Conservation (phyloP, 2,329 filamentous ascomycete genomes). For the Penicillium psychrosexuale region DNA sequence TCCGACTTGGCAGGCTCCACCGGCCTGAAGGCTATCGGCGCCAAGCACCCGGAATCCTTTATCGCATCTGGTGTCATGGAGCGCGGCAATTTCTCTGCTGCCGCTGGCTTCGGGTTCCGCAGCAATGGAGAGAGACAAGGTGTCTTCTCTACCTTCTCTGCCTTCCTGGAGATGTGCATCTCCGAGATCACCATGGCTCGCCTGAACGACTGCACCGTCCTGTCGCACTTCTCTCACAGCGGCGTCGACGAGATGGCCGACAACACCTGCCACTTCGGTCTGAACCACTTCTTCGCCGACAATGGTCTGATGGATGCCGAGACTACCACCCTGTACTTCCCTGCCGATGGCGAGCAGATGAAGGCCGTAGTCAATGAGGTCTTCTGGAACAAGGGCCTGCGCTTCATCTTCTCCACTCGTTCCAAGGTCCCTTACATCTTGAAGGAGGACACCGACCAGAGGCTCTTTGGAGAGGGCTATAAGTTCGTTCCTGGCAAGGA, state of each 20-base stretch:
- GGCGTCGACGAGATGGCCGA: conserved; percentile 44
- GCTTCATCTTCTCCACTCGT: conserved; percentile 41
- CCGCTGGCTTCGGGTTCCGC: conserved; percentile 40
- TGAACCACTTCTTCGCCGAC: conserved; percentile 43
- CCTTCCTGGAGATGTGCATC: conserved; percentile 42
- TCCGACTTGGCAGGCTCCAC: conserved; percentile 43
- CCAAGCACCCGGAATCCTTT: conserved; percentile 39
- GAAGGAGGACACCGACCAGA: conserved; percentile 36
- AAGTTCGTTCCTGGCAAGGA: conserved; percentile 40
- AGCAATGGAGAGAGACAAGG: conserved; percentile 37
- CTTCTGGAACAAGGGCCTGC: conserved; percentile 39
- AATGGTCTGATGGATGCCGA: conserved; percentile 40
- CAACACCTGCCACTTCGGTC: conserved; percentile 43
- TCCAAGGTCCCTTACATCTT: conserved; percentile 40
- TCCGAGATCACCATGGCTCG: conserved; percentile 44
- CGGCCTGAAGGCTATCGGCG: conserved; percentile 38
- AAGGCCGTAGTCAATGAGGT: conserved; percentile 37
- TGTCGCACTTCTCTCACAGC: conserved; percentile 42
- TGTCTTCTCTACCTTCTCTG: conserved; percentile 43
- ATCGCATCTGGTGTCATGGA: conserved; percentile 42
- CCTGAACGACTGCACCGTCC: conserved; percentile 37
- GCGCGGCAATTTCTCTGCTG: conserved; percentile 42
- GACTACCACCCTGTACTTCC: conserved; percentile 39
- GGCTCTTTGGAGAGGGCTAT: conserved; percentile 37
- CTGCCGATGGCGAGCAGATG: conserved; percentile 43